These are phyloP conservation scores for Trichosporon asahii DNA, from an alignment of 1,284 basidiomycete genomes.

Conservation along the genomic window DNA sequence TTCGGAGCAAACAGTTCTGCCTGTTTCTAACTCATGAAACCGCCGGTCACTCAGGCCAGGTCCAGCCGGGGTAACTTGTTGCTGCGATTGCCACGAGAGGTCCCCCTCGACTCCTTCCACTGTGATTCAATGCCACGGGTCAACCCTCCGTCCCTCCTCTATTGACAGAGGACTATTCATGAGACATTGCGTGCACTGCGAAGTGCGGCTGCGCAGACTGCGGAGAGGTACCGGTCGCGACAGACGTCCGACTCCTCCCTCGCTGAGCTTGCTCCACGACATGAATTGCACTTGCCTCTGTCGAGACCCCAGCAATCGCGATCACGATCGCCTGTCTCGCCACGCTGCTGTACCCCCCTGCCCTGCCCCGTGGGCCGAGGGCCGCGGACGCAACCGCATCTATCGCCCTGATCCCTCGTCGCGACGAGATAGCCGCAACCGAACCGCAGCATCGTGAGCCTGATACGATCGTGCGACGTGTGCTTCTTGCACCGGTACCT, in stretches of 20 bases:
- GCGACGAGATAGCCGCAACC: slow-evolving; percentile 1
- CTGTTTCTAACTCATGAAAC: background rate
- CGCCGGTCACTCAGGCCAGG: background rate
- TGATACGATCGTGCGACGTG: background rate
- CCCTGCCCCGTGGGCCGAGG: background rate
- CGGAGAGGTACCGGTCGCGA: background rate
- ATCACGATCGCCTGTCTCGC: background rate
- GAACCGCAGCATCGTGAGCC: background rate
- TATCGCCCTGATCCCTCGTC: background rate
- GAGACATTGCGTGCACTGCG: background rate
- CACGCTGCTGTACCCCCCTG: background rate
- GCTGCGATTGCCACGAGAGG: background rate
- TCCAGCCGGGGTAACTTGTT: background rate
- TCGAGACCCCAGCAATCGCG: background rate
- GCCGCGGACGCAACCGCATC: background rate
- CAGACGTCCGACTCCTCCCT: background rate
- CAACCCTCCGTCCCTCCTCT: background rate
- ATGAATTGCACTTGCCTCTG: background rate
- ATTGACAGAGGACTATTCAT: background rate
- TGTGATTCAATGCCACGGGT: background rate
- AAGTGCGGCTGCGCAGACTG: background rate
- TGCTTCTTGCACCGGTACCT: background rate
- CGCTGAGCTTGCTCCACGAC: background rate
- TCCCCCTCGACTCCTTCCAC: background rate
- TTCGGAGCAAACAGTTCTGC: background rate